phyloP scores from a whole-genome alignment of 177 flowering plant species.

The Telopea speciosissima region DNA sequence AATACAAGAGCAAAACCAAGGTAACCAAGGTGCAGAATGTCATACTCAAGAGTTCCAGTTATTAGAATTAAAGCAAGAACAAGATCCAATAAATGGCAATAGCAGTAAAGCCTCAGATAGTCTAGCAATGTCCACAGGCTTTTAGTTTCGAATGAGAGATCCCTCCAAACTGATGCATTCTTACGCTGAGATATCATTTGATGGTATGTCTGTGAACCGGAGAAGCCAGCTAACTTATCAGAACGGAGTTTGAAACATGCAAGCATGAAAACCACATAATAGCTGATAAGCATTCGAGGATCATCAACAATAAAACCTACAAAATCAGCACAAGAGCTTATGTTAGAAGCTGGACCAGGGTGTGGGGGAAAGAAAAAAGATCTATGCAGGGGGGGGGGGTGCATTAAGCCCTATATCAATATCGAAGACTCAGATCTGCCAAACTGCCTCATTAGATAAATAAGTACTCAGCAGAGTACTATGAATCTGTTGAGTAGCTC shows the following conservation, averaged over 20 bases:
- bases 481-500: background rate
- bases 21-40: conserved; percentile 93
- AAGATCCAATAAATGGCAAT: conserved; percentile 87
- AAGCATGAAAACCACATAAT: conserved; percentile 69
- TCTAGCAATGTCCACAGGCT: conserved; percentile 92
- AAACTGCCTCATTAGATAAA: background rate
- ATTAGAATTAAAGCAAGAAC: conserved; percentile 82
- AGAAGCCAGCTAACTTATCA: conserved; percentile 56
- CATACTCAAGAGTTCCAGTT: conserved; percentile 98
- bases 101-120: conserved; percentile 81
- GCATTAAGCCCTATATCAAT: background rate
- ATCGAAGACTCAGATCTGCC: background rate
- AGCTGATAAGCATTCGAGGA: conserved; percentile 77
- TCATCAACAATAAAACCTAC: conserved; percentile 84
- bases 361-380: too few species aligned
- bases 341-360: background rate
- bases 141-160: conserved; percentile 95
- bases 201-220: conserved; percentile 59
- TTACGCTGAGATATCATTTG: conserved; percentile 78
- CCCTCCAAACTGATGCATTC: conserved; percentile 78
- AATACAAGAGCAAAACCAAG: conserved; percentile 91
- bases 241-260: conserved; percentile 92
- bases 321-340: conserved; percentile 9
- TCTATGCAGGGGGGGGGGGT: too few species aligned
- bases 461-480: background rate